Base-by-base conservation (phyloP, 2,329 filamentous ascomycete species). In the Triangularia verruculosa region DNA sequence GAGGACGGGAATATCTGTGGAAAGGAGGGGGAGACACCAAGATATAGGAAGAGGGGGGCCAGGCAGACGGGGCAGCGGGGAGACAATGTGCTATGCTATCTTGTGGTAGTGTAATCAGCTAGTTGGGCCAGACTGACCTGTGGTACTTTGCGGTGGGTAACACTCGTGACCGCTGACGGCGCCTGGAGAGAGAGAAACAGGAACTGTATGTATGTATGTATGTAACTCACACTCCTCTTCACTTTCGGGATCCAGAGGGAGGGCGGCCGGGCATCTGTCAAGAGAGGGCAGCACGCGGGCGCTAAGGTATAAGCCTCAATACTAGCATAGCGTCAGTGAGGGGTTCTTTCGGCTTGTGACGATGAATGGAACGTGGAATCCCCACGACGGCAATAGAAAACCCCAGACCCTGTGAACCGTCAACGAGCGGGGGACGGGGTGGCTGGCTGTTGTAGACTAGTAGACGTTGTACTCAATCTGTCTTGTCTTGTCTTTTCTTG, bases 281-380 rank as follows among this genome's bases (percentile, higher is more conserved):
- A 53, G 47, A 13, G 22, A 27, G 20, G n/a, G 51, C 28, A 64
- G 59, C 63, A 64, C 61, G n/a, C n/a, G 64, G 62, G 57, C 62
- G 47, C 52, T 43, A 55, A 51, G 20, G 32, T 54, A 34, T 39
- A 67, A 55, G 59, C 61, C 61, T 65, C 64, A 43, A 27, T 62
- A 65, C 62, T 68, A 43, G 65, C 67, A 68, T 64, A 67, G 61
- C 65, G 66, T 64, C 63, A 68, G 64, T 63, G 66, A 69, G 67
- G 66, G 64, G 64, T 53, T 55, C 28, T 12, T 17, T 55, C 32
- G 27, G 54, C 17, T 54, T 24, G 11, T 27, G 25, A 54, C 51
- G 20, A 54, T 24, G 22, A 56, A 64, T 61, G 62, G 61, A 58
- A 63, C 57, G 57, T 59, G 34, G 66, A 67, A 67, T 58, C 63